phyloP scores from a whole-genome alignment of 2,329 filamentous ascomycete genomes.

The Aspergillus flavus region DNA sequence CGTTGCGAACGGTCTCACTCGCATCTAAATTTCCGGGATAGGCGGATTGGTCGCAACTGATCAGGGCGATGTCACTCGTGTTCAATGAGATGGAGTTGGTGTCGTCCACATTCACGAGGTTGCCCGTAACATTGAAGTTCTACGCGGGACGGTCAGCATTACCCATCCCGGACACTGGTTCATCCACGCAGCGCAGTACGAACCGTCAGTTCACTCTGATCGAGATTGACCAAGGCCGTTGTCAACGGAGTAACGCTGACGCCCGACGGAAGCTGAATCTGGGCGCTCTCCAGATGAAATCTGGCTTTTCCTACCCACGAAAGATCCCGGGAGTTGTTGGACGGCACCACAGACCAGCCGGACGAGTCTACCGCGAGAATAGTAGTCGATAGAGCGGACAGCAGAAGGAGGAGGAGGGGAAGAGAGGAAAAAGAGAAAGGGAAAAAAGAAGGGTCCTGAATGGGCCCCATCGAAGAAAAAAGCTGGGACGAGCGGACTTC shows the following conservation, averaged over 20 bases:
- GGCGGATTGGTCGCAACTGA: slow-evolving; percentile 44
- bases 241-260: slow-evolving; percentile 31
- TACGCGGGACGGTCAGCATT: slow-evolving; percentile 19
- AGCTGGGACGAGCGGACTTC: slow-evolving; percentile 20
- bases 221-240: slow-evolving; percentile 22
- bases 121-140: slow-evolving; percentile 32
- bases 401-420: slow-evolving; percentile 15
- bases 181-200: slow-evolving; percentile 9
- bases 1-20: slow-evolving; percentile 35
- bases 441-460: slow-evolving; percentile 16
- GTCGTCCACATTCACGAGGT: slow-evolving; percentile 30
- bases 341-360: slow-evolving; percentile 29
- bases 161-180: not conserved
- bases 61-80: slow-evolving; percentile 38
- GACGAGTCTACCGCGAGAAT: slow-evolving; percentile 21
- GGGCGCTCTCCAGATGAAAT: slow-evolving; percentile 28
- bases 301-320: slow-evolving; percentile 20
- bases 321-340: slow-evolving; percentile 33
- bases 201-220: slow-evolving; percentile 26
- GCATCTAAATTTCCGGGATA: slow-evolving; percentile 44
- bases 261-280: slow-evolving; percentile 22
- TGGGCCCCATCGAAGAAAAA: slow-evolving; percentile 16
- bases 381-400: slow-evolving; percentile 15
- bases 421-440: slow-evolving; percentile 10
- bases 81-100: slow-evolving; percentile 32